Base-by-base conservation (phyloP, 1,284 basidiomycete genomes). In the Microbotryomycetes sp. region DNA sequence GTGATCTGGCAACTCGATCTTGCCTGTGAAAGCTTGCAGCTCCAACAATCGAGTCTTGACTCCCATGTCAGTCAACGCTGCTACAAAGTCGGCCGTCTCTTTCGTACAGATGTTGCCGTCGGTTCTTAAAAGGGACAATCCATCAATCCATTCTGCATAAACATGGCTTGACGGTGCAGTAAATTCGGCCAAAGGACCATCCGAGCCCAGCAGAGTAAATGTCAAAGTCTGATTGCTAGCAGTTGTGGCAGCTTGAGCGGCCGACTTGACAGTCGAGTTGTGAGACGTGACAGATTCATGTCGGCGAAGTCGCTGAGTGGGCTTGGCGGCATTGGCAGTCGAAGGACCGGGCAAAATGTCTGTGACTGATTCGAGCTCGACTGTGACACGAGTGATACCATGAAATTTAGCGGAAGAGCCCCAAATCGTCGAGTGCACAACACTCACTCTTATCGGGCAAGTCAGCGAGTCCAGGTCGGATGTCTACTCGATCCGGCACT, bases 81-180 rank as follows among this genome's bases (percentile, higher is more conserved):
- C 82, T 6, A 93, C 86, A 72, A 90, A 91, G 49, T 85, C 86
- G 36, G 86, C 86, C 3, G 90, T 90, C 76, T 93, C 89, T 68
- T 86, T 83, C 16, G 88, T 91, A 16, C 84, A 79, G 68, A 91
- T 88, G 30, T 86, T 87, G 15, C 86, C 84, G 71, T 89, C 87
- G 56, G 84, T 80, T 50, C 87, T 79, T 51, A 94, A 79, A 82
- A 94, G 89, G 71, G 91, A 89, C 74, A 97, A 77, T 2, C 92
- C 93, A 74, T 97, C 93, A 1, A 89, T 89, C 93, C 93, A 97
- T 77, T 97, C 93, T 25, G 90, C 88, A 82, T 89, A 92, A 50
- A 89, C 81, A 22, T 87, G 85, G 56, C 84, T 81, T 74, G 93
- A 89, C 9, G 88, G 83, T 1, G 92, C 90, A 70, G 92, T 87